These are phyloP conservation scores for Yarrowia galli DNA, from an alignment of 1,139 yeast genomes.

Conservation along the genomic window DNA sequence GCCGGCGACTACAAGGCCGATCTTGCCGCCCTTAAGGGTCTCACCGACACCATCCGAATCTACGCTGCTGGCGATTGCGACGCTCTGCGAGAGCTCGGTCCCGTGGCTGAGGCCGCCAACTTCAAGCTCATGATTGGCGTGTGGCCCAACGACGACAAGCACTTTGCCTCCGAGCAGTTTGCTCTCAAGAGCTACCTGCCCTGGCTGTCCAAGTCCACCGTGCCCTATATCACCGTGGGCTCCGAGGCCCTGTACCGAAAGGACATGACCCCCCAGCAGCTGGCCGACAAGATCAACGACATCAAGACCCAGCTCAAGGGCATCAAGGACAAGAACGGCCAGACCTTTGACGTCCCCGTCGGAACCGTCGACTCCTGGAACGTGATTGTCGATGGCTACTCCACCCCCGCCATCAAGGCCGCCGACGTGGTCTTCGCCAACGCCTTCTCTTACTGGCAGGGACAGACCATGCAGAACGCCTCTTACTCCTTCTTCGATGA, in stretches of 20 bases:
- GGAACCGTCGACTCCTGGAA: slow-evolving; percentile 98
- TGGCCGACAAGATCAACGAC: slow-evolving; percentile 61
- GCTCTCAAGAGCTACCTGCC: slow-evolving; percentile 79
- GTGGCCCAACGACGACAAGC: slow-evolving; percentile 87
- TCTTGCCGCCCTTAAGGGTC: slow-evolving; percentile 61
- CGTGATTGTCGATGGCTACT: slow-evolving; percentile 78
- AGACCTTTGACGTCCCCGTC: slow-evolving; percentile 75
- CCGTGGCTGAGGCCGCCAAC: slow-evolving; percentile 80
- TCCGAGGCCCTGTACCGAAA: slow-evolving; percentile 91
- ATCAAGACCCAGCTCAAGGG: slow-evolving; percentile 63
- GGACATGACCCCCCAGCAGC: slow-evolving; percentile 72
- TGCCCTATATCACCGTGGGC: slow-evolving; percentile 82
- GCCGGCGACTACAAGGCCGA: slow-evolving; percentile 71
- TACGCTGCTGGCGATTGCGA: slow-evolving; percentile 90
- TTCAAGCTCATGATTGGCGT: slow-evolving; percentile 80
- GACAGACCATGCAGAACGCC: slow-evolving; percentile 80
- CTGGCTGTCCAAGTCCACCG: slow-evolving; percentile 66
- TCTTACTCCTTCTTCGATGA: slow-evolving; percentile 93
- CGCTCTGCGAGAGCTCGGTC: slow-evolving; percentile 81
- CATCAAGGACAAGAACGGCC: slow-evolving; percentile 81
- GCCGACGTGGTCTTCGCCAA: slow-evolving; percentile 88
- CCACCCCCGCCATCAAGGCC: slow-evolving; percentile 73
- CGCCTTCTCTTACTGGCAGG: slow-evolving; percentile 99
- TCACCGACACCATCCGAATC: slow-evolving; percentile 72
- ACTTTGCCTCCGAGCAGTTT: slow-evolving; percentile 69